Conservation (phyloP, 345 rosid species). For the Lepidium didymum region DNA sequence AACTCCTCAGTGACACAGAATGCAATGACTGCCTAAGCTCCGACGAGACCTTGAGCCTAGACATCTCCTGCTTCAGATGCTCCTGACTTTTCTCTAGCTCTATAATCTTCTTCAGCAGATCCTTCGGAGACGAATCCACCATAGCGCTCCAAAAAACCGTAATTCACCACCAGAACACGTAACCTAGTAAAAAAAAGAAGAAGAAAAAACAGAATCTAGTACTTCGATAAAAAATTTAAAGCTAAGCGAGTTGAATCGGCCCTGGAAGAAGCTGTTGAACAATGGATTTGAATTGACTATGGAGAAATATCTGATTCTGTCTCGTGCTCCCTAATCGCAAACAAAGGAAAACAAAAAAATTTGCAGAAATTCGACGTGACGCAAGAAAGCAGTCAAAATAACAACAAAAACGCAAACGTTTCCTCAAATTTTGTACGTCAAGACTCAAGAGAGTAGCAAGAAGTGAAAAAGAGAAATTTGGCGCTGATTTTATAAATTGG, state of each 20-base stretch:
- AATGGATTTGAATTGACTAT: background rate
- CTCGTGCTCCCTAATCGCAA: background rate
- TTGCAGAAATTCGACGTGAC: no score
- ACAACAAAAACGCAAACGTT: background rate
- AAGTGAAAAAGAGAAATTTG: background rate
- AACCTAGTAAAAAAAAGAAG: no score
- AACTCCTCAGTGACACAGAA: conserved; percentile 63
- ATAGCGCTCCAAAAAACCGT: conserved; percentile 8
- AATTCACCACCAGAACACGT: background rate
- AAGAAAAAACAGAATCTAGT: background rate
- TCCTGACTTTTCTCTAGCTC: conserved; percentile 82
- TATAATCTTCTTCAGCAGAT: conserved; percentile 71
- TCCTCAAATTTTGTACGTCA: no score
- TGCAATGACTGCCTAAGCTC: conserved; percentile 54
- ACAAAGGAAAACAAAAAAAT: no score
- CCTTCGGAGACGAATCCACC: conserved; percentile 61
- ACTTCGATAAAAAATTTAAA: background rate
- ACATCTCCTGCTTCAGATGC: conserved; percentile 71
- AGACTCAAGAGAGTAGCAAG: no score
- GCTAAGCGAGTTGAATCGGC: conserved; percentile 15
- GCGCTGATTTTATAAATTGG: background rate
- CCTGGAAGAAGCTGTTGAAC: background rate
- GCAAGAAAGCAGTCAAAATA: background rate
- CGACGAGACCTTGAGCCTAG: conserved; percentile 46
- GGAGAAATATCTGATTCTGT: background rate